Base-by-base conservation (phyloP, 2,329 filamentous ascomycete genomes). In the Daldinia sp. region DNA sequence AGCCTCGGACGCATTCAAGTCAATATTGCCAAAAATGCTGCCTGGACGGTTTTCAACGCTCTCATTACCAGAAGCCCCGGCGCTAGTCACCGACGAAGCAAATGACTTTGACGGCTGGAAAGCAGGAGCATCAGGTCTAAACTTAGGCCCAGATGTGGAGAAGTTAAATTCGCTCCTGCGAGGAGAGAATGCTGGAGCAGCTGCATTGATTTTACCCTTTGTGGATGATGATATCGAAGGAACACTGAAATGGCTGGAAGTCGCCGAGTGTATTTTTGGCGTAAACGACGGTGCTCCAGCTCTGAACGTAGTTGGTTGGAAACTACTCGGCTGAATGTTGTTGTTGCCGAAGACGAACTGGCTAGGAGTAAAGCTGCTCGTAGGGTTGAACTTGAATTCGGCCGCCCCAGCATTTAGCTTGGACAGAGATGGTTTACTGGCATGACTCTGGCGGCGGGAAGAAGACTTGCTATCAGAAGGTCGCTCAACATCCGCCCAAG, bases 361-460 rank as follows among this genome's bases (percentile, higher is more conserved):
- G 13, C 78, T 75, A 30, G 83, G 81, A 34, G 82, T 79, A 70
- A 87, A 87, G 23, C 77, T 78, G 70, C 75, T 84, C 2, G 78
- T 75, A 3, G 85, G 85, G 64, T 87, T 86, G 77, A 94, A 94
- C 70, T 90, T 92, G 81, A 97, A 97, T 72, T 95, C 92, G 47
- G 93, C 91, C 0, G 94, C 94, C 65, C 90, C 87, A 27, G 96
- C 93, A 71, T 98, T 98, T 70, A 98, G 85, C 69, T 89, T 94
- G 0, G 93, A 92, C 41, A 89, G 77, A 0, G 87, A 94, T 2
- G 88, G 82, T 70, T 90, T 92, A 73, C 88, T 90, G 15, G 82
- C 83, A 72, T 93, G 90, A 66, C 84, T 85, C 9, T 81, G 78
- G 13, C 77, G 79, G 41, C 80, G 78, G 27, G 78, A 73, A 19